Base-by-base conservation (phyloP, 1,139 yeast genomes). In the Suhomyces guaymorum region DNA sequence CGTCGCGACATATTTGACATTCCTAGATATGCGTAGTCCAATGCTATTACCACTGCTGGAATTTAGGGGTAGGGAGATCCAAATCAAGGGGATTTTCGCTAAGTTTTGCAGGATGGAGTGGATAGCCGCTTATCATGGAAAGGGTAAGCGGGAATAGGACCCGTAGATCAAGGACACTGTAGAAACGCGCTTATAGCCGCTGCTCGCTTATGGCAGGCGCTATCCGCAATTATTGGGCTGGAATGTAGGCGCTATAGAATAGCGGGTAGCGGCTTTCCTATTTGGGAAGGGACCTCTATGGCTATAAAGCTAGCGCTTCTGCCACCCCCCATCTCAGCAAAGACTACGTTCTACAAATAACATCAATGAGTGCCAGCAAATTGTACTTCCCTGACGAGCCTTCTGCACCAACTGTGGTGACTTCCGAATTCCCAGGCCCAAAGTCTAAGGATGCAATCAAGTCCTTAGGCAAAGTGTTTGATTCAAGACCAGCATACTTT, bases 321-420 rank as follows among this genome's bases (percentile, higher is more conserved):
- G 10, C 17, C 17, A 5, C 29, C 18, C 19, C 11, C 15, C 9
- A n/a, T 20, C 15, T 23, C n/a, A n/a, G n/a, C n/a, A n/a, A n/a
- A n/a, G n/a, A n/a, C n/a, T n/a, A n/a, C n/a, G n/a, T 6, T 6
- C 26, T 23, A 14, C 5, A 5, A 12, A 7, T 4, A 13, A 23
- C 33, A 24, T 18, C 9, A 32, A 63, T 63, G 63, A 70, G 83
- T 23, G 60, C 70, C 42, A 60, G 76, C 49, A 73, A 69, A 32
- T 50, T 62, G 33, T 81, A 82, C 61, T 82, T 70, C 60, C 89
- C 90, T 38, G 52, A 66, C 43, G 94, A 84, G 63, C 89, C 92
- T 42, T 49, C 64, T 24, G 73, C 61, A 26, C 94, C 94, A 28
- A 51, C 55, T 8, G 66, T 83, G 30, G 68, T 58, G 39, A 65